Percentiles rank a stretch among this genome's conserved stretches.
These are phyloP conservation scores for Kodamaea sp. DNA, from an alignment of 1,139 yeast genomes.

Conservation along the genomic window DNA sequence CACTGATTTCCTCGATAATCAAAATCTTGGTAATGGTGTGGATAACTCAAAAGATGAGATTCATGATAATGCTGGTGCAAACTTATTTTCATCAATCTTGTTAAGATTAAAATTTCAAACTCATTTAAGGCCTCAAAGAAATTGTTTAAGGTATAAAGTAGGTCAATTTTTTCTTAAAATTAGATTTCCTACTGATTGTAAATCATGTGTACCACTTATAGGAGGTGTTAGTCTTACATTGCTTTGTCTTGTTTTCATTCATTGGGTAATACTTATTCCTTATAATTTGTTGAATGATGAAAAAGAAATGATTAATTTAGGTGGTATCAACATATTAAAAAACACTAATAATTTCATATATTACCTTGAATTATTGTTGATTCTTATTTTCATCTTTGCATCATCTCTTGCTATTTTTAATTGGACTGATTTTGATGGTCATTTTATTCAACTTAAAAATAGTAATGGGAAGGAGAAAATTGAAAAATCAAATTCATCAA, in stretches of 20 bases:
- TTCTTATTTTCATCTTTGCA: slow-evolving; percentile 27
- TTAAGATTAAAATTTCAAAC: slow-evolving; percentile 18
- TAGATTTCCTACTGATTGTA: slow-evolving; percentile 23
- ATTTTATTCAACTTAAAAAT: slow-evolving; percentile 2
- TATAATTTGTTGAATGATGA: slow-evolving; percentile 19
- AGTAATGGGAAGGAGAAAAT: background rate
- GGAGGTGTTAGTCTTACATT: slow-evolving; percentile 14
- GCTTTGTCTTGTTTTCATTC: slow-evolving; percentile 18
- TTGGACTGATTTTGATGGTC: slow-evolving; percentile 14
- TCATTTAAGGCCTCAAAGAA: slow-evolving; percentile 18
- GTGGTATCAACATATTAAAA: slow-evolving; percentile 15
- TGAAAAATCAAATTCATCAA: slow-evolving; percentile 1
- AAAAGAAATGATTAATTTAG: slow-evolving; percentile 16
- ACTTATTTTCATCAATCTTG: slow-evolving; percentile 25
- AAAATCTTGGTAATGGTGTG: slow-evolving; percentile 1
- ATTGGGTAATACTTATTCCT: slow-evolving; percentile 31
- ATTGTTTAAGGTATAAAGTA: slow-evolving; percentile 24
- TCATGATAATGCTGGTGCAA: slow-evolving; percentile 19
- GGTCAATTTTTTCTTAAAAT: slow-evolving; percentile 38
- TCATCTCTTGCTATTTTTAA: slow-evolving; percentile 28
- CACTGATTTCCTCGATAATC: slow-evolving; percentile 42
- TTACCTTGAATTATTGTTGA: slow-evolving; percentile 30
- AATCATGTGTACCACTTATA: slow-evolving; percentile 5
- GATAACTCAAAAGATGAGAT: slow-evolving; percentile 4
- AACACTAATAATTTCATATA: slow-evolving; percentile 26